Evolutionary conservation across 1,284 basidiomycete genomes (phyloP), one percentile per base, ranked within the genome.

Genomic region (Ustilago esculenta): DNA sequence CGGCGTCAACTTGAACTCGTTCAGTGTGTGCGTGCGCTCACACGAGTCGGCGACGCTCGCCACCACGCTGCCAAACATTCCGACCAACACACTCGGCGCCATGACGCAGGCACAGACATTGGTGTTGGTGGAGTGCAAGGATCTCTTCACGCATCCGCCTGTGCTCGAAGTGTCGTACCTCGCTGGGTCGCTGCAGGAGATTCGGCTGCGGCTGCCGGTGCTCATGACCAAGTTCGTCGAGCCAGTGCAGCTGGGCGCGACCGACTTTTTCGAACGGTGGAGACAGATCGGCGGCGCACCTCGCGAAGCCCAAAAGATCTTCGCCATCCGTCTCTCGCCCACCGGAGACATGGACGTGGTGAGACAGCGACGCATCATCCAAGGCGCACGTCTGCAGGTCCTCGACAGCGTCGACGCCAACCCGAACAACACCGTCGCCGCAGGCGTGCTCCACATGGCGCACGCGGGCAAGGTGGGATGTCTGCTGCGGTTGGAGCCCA

Each of bases 231-330:
- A 95, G 83, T 99, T 99, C 83, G 86, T 98, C 67, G 94, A 97
- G 81, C 91, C 91, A 32, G 93, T 97, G 52, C 90, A 89, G 51
- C 87, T 98, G 32, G 88, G 87, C 14, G 85, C 87, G 58, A 85
- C 87, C 0, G 91, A 95, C 72, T 98, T 98, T 86, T 98, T 98
- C 83, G 94, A 97, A 83, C 86, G 96, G 50, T 99, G 96, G 96
- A 93, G 93, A 83, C 85, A 97, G 76, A 97, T 98, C 56, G 95
- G 95, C 17, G 94, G 93, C 1, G 86, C 94, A 24, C 69, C 94
- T 21, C 87, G 94, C 52, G 96, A 99, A 84, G 88, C 90, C 17
- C 96, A 98, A 82, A 84, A 84, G 60, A 87, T 98, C 63, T 96
- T 97, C 83, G 87, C 90, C 0, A 89, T 98, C 72, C 84, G 85